Base-by-base conservation (phyloP, 495 filamentous ascomycete species). In the Penicillium soppii region DNA sequence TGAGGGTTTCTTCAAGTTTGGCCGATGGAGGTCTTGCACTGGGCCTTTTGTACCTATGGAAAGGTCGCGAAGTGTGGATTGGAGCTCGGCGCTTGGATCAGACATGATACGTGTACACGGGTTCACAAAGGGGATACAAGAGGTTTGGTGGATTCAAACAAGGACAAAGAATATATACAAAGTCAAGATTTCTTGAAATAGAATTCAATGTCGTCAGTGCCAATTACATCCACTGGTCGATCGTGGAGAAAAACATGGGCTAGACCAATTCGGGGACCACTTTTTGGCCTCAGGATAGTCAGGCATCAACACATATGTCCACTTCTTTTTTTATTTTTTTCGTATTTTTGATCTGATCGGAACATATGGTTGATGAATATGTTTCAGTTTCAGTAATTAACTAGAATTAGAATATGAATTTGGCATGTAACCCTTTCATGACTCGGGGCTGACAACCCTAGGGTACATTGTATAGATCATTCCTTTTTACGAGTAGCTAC, bases 41-140 rank as follows among this genome's bases (percentile, higher is more conserved):
- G 65, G 66, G 15, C 65, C 66, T 39, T 67, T 69, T 50, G 61
- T 57, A 48, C 60, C 58, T 57, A 81, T 73, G 50, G 72, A 64
- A 33, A 84, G 72, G 27, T 63, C 50, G 46, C 70, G 66, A 19
- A 79, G 63, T 20, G 72, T 75, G 21, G 71, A 66, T 53, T 80
- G 69, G 36, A 78, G 63, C 52, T 76, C 75, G 46, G 46, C 35
- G 27, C 57, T 23, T 16, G 59, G 59, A 45, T 66, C 59, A 51
- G 62, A 63, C 62, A 66, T 66, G 41, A 48, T 23, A 29, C 27
- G 33, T 22, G 12, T 17, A 35, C 27, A 10, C 12, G 32, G 26
- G 29, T 4, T n/a, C 0, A 8, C 17, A 40, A 42, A 21, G 21
- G n/a, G 3, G 9, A 13, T n/a, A n/a, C n/a, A n/a, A n/a, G n/a